Conservation (phyloP, 306 rosid genomes). For the Sicyos baderoa region DNA sequence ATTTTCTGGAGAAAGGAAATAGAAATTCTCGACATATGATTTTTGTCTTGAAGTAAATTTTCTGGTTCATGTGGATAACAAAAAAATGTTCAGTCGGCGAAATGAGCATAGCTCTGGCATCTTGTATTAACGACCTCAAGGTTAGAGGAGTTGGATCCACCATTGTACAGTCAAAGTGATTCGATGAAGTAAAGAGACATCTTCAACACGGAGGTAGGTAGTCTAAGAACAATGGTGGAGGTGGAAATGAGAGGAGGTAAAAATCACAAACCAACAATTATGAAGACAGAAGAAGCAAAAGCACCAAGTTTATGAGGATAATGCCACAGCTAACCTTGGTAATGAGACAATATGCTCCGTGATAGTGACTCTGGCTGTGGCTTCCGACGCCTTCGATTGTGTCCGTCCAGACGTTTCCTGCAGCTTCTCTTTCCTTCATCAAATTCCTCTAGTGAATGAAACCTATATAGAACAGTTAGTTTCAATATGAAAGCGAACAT, state of each 20-base stretch:
- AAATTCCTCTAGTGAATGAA: constrained; percentile 26
- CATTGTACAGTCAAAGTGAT: neutral
- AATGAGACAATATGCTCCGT: constrained; percentile 47
- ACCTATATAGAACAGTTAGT: constrained; percentile 33
- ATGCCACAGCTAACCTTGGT: constrained; percentile 44
- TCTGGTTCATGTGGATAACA: neutral
- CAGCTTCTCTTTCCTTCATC: constrained; percentile 98
- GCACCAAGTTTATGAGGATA: constrained; percentile 1
- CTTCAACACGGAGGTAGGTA: neutral
- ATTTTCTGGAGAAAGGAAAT: neutral
- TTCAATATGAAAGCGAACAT: too few species aligned
- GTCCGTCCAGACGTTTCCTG: constrained; percentile 92
- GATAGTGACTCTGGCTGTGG: constrained; percentile 64
- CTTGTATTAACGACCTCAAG: too few species aligned
- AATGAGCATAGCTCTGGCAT: neutral
- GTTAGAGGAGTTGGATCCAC: too few species aligned
- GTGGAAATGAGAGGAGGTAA: neutral
- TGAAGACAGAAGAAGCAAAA: neutral
- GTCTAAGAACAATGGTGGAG: neutral
- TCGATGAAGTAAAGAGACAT: neutral
- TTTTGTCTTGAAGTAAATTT: neutral
- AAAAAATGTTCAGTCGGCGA: neutral
- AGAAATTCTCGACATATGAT: neutral
- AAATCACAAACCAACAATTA: constrained; percentile 5
- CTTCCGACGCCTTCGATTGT: constrained; percentile 90